Evolutionary conservation across 2,329 filamentous ascomycete genomes (phyloP), one percentile per base, ranked within the genome.

Genomic region (Aspergillus brasiliensis): DNA sequence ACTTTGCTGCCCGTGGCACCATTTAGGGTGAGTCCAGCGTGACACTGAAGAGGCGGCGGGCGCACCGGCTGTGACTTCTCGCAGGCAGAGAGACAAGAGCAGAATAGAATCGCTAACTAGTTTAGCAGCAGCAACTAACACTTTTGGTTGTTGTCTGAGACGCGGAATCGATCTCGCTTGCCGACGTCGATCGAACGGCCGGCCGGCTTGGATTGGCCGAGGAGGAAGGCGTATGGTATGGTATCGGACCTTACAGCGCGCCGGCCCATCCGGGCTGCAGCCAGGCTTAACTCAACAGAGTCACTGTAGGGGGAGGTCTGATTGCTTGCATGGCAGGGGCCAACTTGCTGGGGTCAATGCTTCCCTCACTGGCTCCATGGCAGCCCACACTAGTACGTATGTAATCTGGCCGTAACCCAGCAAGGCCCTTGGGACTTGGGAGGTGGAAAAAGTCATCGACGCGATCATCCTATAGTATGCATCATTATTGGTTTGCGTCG

Each of bases 181-280:
- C 48, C 53, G 27, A 55, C 44, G 62, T 62, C 58, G 65, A 67
- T 65, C 65, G 55, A 65, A 67, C 64, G 65, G 62, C 59, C 44
- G 49, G 44, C 46, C 37, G 49, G 40, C 59, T 58, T 37, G 23
- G 56, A 47, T 37, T 57, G 40, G 25, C 34, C 28, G 44, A 31
- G 10, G 11, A 2, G 19, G 31, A 17, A 31, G n/a, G 25, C 31
- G 19, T 42, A 44, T 11, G 27, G 52, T 46, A 40, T n/a, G 42
- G 46, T 52, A 51, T 46, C 44, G 55, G 38, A 51, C 21, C 42
- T n/a, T 57, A 44, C 44, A 42, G 55, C 31, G 46, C 46, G 46
- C 46, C 46, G 46, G 25, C 3, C 46, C 46, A 49, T 49, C 46
- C 46, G 46, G 25, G 46, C 46, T 49, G 46, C 46, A 49, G 46